A percentile compares a stretch with the other conserved stretches of the same genome.
phyloP scores from a whole-genome alignment of 176 grass and related monocot species.

The Triticum monococcum region DNA sequence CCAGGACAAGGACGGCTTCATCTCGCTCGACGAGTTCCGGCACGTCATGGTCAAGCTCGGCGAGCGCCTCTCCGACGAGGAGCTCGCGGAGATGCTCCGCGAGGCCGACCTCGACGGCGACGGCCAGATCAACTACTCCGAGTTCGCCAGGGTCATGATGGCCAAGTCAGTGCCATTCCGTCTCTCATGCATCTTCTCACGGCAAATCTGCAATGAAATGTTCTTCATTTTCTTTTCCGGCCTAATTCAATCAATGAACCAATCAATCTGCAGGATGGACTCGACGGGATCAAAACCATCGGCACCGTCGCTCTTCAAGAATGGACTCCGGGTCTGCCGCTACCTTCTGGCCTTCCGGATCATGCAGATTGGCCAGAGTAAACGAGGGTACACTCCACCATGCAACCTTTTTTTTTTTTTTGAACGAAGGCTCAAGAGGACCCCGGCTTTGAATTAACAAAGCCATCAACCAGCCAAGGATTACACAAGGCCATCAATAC shows the following conservation, averaged over 20 bases:
- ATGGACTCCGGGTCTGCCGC: not conserved
- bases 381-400: constrained; percentile 9
- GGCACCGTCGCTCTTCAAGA: not conserved
- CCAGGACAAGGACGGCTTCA: constrained; percentile 82
- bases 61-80: constrained; percentile 56
- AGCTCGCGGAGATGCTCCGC: constrained; percentile 69
- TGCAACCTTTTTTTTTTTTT: not conserved
- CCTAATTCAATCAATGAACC: not conserved
- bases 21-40: constrained; percentile 64
- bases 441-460: too few relatives aligned
- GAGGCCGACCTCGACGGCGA: constrained; percentile 77
- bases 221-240: not conserved
- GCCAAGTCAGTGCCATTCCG: constrained; percentile 52
- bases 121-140: constrained; percentile 80
- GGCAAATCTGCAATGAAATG: not conserved
- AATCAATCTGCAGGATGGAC: not conserved
- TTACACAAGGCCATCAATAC: too few relatives aligned
- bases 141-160: constrained; percentile 91
- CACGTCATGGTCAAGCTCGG: constrained; percentile 75
- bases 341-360: constrained; percentile 19
- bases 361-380: constrained; percentile 3
- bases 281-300: not conserved
- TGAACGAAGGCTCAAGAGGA: too few relatives aligned
- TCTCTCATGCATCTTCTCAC: not conserved
- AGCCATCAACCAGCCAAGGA: too few relatives aligned